Evolutionary conservation across 306 rosid species (phyloP), one percentile per base, ranked within the genome.

Genomic region (Gastrolobium bilobum): DNA sequence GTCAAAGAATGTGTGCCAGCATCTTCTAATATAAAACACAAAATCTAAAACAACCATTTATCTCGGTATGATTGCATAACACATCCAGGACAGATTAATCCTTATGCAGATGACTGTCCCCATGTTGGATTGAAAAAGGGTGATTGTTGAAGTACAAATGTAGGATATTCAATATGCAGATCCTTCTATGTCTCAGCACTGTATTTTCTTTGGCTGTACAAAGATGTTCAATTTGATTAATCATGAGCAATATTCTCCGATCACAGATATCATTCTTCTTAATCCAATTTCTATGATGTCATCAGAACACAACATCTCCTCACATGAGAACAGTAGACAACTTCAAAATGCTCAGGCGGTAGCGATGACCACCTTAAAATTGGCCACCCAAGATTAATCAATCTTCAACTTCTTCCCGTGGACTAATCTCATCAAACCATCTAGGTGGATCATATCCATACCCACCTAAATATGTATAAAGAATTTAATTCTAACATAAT

Each of bases 361-460:
- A 29, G 33, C 7, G 11, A 15, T 30, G 47, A 77, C 53, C 44
- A 60, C 54, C 60, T 77, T 20, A 29, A 10, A 20, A 75, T 72
- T 42, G 4, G 72, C 58, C 7, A 35, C 33, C 30, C 6, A 50
- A 34, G 50, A 62, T 14, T 7, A 73, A 43, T 85, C 81, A 86
- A 30, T 86, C 81, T 14, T 51, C 85, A 2, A 67, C 42, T 52
- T 94, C 92, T 82, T 89, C 91, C 20, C 76, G 67, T 35, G 83
- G 77, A 1, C 58, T 80, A 52, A 14, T 68, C 84, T 91, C 97
- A 50, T 76, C 91, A 73, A 92, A 94, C 98, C 97, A 94, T 80
- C 91, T 79, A 0, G 97, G 98, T 54, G 97, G 97, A 91, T 94
- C 98, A 83, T 86, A 92, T 43, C 98, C 97, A 69, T 86, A 86